Evolutionary conservation across 2,329 filamentous ascomycete genomes (phyloP).

Genomic region (Alternaria brassicicola): DNA sequence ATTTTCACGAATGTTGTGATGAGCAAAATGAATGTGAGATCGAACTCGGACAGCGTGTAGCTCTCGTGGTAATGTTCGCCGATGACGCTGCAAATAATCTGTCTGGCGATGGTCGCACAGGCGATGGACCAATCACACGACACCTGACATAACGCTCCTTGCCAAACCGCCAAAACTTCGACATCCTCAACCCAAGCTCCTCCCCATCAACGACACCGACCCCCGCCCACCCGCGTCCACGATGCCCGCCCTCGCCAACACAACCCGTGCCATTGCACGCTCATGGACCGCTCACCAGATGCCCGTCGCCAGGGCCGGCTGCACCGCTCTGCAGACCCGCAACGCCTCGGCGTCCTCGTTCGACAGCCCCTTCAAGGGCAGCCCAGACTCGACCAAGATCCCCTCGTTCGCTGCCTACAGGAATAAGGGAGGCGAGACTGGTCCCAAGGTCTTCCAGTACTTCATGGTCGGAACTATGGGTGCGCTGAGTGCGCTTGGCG

Average conservation of each 20-base stretch:
- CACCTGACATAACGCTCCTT: slow-evolving; percentile 18
- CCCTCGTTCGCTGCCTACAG: slow-evolving; percentile 90
- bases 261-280: slow-evolving; percentile 55
- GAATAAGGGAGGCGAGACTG: slow-evolving; percentile 68
- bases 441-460: slow-evolving; percentile 91
- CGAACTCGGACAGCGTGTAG: not conserved
- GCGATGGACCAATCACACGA: slow-evolving; percentile 7
- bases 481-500: slow-evolving; percentile 86
- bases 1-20: not conserved
- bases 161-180: slow-evolving; percentile 34
- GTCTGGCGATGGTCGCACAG: slow-evolving; percentile 3
- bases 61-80: not conserved
- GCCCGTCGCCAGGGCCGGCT: slow-evolving; percentile 54
- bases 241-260: slow-evolving; percentile 58
- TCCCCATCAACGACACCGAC: slow-evolving; percentile 29
- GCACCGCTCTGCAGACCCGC: slow-evolving; percentile 54
- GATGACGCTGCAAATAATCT: slow-evolving; percentile 12
- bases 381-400: slow-evolving; percentile 67
- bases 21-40: not conserved
- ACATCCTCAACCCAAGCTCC: slow-evolving; percentile 28
- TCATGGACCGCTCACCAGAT: slow-evolving; percentile 55
- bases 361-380: slow-evolving; percentile 62
- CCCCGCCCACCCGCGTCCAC: slow-evolving; percentile 43
- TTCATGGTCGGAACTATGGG: slow-evolving; percentile 98
- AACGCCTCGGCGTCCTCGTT: slow-evolving; percentile 54